These are phyloP conservation scores for Fraxinus latifolia DNA, from an alignment of 305 asterid genomes.

Conservation along the genomic window DNA sequence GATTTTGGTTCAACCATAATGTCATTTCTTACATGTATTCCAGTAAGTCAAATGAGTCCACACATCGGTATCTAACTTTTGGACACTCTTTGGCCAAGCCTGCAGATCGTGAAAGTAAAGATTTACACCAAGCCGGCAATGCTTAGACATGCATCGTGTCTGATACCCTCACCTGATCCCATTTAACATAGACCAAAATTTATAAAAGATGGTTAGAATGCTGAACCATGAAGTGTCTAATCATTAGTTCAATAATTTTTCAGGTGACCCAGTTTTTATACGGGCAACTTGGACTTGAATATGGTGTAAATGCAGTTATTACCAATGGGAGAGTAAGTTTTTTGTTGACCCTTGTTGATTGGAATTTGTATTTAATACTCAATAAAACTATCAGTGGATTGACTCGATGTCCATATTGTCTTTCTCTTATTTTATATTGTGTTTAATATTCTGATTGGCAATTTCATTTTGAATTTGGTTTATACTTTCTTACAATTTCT, in stretches of 20 bases:
- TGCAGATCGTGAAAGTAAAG: neutral
- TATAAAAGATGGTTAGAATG: slow-evolving; percentile 2
- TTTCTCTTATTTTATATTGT: neutral
- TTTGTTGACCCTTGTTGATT: slow-evolving; percentile 26
- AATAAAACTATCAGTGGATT: slow-evolving; percentile 6
- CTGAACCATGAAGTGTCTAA: slow-evolving; percentile 20
- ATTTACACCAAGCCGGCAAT: neutral
- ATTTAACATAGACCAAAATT: neutral
- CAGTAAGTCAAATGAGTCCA: neutral
- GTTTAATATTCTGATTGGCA: slow-evolving; percentile 4
- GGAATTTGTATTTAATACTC: neutral
- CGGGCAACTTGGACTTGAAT: slow-evolving; percentile 66
- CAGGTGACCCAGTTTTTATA: slow-evolving; percentile 81
- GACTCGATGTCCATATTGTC: slow-evolving; percentile 1
- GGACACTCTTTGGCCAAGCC: neutral
- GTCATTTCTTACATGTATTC: neutral
- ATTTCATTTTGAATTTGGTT: slow-evolving; percentile 25
- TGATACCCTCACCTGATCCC: neutral
- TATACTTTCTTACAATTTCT: slow-evolving; percentile 16
- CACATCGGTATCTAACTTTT: neutral
- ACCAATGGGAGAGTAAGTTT: slow-evolving; percentile 97
- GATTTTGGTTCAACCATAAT: neutral
- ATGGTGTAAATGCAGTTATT: slow-evolving; percentile 74
- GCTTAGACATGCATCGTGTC: neutral
- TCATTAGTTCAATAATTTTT: slow-evolving; percentile 31